Conservation (phyloP, 78 protist species). For the Creolimax fragrantissima region DNA sequence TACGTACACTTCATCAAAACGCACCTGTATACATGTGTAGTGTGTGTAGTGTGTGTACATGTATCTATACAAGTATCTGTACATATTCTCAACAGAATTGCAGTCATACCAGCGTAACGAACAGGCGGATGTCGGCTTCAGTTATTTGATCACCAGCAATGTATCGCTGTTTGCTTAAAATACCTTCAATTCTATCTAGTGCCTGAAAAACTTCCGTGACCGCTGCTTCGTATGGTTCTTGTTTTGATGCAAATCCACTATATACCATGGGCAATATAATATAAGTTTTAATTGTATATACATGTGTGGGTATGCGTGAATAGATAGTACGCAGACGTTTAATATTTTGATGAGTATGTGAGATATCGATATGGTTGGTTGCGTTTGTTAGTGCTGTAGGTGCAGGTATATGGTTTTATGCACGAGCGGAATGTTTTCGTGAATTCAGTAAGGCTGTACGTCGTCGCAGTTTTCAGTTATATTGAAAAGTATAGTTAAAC, state of each 20-base stretch:
- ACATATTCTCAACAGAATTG: neutral
- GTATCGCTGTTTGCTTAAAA: slow-evolving; percentile 32
- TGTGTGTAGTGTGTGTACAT: neutral
- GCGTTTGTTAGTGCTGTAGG: neutral
- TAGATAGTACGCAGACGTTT: neutral
- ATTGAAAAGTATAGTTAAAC: too few species aligned
- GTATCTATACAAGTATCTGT: neutral
- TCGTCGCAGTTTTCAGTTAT: too few species aligned
- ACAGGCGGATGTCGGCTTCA: slow-evolving; percentile 75
- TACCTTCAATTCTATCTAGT: slow-evolving; percentile 63
- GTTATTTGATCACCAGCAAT: slow-evolving; percentile 61
- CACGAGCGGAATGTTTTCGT: too few species aligned
- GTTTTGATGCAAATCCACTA: slow-evolving; percentile 65
- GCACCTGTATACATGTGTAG: slow-evolving; percentile 10
- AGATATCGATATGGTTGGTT: neutral
- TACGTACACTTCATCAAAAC: slow-evolving; percentile 79
- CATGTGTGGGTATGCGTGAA: neutral
- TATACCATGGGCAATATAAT: neutral
- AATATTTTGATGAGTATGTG: neutral
- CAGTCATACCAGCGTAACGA: slow-evolving; percentile 47
- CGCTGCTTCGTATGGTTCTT: slow-evolving; percentile 53
- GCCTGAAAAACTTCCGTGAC: slow-evolving; percentile 38
- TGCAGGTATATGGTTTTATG: too few species aligned
- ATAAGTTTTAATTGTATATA: neutral
- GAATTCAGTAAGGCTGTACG: too few species aligned